Evolutionary conservation across 2,329 filamentous ascomycete genomes (phyloP), one percentile per base, ranked within the genome.

Genomic region (Aspergillus sp.): DNA sequence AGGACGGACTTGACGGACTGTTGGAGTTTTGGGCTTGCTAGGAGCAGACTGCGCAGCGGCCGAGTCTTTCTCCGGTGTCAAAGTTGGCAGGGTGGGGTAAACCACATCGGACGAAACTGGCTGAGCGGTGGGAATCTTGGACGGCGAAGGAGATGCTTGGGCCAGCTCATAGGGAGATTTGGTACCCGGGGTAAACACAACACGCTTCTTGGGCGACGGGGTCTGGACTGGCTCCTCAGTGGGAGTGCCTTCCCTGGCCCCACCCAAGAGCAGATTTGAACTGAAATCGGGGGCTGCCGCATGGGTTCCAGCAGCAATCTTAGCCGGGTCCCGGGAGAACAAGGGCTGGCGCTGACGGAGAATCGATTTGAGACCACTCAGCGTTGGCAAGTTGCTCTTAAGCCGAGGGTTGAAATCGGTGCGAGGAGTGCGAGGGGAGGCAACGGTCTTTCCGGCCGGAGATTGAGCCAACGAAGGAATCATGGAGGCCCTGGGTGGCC

Each of bases 161-260:
- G 59, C 49, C n/a, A 63, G 53, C 10, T 63, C 61, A 43, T 68
- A 57, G 28, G 59, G 61, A 41, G 66, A 63, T 49, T 87, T 78
- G 31, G 83, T 83, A 48, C 81, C 82, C 0, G 83, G 84, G 0
- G 86, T 89, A 58, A 95, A 95, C 40, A 86, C 83, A 31, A 95
- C 88, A 44, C 80, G 84, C 70, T 94, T 95, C 64, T 82, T 86
- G 26, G 82, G 77, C 29, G 83, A 82, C 6, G 85, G 86, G 1
- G 85, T 88, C 5, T 81, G 82, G 12, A 74, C 57, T 5, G 56
- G 47, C 13, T 61, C 61, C 26, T 55, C 49, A 4, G 54, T 58
- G 29, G 41, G 44, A 12, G 58, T 54, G 8, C 46, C 40, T 27
- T 58, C 54, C 13, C 56, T 57, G 9, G 65, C 50, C 33, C 55